Conservation (phyloP, 2,329 filamentous ascomycete genomes). For the Plenodomus tracheiphilus region DNA sequence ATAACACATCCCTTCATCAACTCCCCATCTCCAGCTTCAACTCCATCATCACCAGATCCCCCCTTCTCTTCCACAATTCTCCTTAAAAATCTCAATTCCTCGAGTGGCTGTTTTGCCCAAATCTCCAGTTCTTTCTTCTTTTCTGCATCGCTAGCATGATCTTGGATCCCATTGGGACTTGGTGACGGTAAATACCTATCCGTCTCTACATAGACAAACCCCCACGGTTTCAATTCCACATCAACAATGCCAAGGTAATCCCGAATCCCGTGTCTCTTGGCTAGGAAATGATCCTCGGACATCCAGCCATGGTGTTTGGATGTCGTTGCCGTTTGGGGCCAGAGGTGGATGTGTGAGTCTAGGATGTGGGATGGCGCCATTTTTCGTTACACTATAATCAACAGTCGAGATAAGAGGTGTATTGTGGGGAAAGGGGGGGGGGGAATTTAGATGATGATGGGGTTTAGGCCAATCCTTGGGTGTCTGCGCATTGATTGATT, state of each 20-base stretch:
- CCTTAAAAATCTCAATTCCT: conserved; percentile 71
- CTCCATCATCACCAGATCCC: conserved; percentile 62
- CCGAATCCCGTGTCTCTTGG: conserved; percentile 64
- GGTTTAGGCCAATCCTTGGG: no score
- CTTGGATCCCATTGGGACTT: conserved; percentile 4
- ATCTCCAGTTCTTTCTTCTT: conserved; percentile 33
- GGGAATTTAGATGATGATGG: no score
- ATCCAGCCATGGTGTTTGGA: conserved; percentile 71
- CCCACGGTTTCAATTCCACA: conserved; percentile 37
- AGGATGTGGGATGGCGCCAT: conserved; percentile 59
- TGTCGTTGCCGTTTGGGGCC: conserved; percentile 65
- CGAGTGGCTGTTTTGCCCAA: conserved; percentile 70
- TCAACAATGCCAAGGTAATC: conserved; percentile 61
- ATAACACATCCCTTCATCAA: conserved; percentile 71
- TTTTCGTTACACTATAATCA: no score
- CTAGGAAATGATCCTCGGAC: conserved; percentile 57
- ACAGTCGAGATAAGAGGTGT: not conserved
- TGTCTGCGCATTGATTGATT: not conserved
- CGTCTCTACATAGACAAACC: conserved; percentile 82
- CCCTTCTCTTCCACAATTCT: conserved; percentile 66
- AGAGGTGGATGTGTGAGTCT: conserved; percentile 92
- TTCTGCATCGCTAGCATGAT: conserved; percentile 3
- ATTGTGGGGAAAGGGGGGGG: not conserved
- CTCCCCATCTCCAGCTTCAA: conserved; percentile 51
- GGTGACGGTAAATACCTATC: conserved; percentile 59